Evolutionary conservation across 176 grass and related monocot genomes (phyloP).

Genomic region (Ensete ventricosum): DNA sequence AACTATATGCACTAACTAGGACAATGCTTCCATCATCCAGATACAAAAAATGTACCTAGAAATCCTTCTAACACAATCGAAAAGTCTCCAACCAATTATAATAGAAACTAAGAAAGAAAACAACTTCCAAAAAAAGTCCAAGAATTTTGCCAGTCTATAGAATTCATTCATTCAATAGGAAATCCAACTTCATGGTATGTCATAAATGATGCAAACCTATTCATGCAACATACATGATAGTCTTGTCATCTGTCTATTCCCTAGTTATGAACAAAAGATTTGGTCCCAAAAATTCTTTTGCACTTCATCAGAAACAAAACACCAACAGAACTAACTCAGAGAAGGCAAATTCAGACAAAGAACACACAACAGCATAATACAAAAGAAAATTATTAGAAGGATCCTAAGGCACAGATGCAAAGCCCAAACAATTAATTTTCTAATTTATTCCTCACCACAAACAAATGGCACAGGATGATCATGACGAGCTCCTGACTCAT

Average conservation of each 20-base stretch:
- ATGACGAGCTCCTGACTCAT: neutral
- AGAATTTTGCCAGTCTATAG: too few species aligned
- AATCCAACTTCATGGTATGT: too few species aligned
- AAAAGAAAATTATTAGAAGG: neutral
- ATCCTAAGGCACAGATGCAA: neutral
- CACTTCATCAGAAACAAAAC: too few species aligned
- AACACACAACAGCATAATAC: neutral
- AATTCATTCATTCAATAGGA: too few species aligned
- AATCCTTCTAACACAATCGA: neutral
- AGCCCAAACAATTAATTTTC: neutral
- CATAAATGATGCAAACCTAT: too few species aligned
- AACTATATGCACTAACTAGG: neutral
- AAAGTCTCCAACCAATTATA: too few species aligned
- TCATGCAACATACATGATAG: too few species aligned
- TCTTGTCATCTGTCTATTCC: too few species aligned
- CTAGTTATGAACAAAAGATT: too few species aligned
- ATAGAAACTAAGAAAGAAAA: too few species aligned
- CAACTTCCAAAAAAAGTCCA: too few species aligned
- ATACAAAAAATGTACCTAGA: neutral
- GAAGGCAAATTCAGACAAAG: neutral
- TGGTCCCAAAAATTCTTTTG: too few species aligned
- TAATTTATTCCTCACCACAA: neutral
- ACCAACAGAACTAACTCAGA: neutral
- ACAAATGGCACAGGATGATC: neutral
- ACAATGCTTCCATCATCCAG: neutral